A percentile compares a stretch with the other conserved stretches of the same genome.
Evolutionary conservation across 2,329 filamentous ascomycete species (phyloP).

Genomic region (Teratosphaeria zuluensis): DNA sequence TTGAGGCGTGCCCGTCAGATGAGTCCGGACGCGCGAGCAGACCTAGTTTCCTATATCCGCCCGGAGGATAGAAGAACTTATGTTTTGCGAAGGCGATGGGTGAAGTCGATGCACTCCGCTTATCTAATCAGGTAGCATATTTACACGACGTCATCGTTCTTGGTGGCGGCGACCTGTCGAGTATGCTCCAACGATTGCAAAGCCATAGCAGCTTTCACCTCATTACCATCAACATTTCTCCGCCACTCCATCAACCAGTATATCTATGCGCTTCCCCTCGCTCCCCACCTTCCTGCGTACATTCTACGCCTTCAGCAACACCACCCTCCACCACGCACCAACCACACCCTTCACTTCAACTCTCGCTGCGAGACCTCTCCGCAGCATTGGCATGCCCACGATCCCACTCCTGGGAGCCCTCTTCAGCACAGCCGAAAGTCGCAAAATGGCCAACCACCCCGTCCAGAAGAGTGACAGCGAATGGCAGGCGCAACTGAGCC

Average conservation of each 20-base stretch:
- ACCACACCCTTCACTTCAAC: conserved; percentile 15
- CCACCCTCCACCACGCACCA: conserved; percentile 23
- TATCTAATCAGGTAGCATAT: too few species aligned
- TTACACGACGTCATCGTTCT: too few species aligned
- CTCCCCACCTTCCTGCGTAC: conserved; percentile 39
- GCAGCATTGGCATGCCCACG: conserved; percentile 53
- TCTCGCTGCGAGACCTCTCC: conserved; percentile 23
- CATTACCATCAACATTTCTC: background rate
- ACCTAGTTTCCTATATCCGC: too few species aligned
- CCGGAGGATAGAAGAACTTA: too few species aligned
- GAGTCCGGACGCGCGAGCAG: too few species aligned
- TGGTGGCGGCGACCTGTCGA: too few species aligned
- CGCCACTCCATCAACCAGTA: background rate
- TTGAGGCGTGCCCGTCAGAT: too few species aligned
- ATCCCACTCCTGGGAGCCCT: conserved; percentile 71
- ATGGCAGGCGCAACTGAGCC: conserved; percentile 77
- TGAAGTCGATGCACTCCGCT: too few species aligned
- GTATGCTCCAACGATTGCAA: too few species aligned
- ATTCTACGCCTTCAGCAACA: conserved; percentile 39
- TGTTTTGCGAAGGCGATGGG: too few species aligned
- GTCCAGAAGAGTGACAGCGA: conserved; percentile 71
- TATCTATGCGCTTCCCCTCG: conserved; percentile 42
- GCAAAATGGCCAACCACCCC: conserved; percentile 60
- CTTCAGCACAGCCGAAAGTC: conserved; percentile 53
- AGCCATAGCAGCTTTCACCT: background rate